These are phyloP conservation scores for Diphasiastrum complanatum DNA, from an alignment of 83 land plant genomes.

Conservation along the genomic window DNA sequence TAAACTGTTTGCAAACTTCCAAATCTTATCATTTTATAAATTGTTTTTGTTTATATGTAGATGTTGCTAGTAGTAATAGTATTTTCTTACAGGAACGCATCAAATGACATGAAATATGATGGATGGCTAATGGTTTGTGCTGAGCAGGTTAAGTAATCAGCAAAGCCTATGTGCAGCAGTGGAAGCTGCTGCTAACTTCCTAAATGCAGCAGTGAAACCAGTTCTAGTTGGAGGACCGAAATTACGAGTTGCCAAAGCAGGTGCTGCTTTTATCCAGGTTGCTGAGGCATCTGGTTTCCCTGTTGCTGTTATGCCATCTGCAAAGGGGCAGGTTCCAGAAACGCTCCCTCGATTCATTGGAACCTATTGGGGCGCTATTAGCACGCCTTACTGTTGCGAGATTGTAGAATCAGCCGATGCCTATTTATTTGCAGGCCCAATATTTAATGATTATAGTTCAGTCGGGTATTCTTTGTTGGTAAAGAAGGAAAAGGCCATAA, in stretches of 20 bases:
- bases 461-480: background rate
- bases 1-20: background rate
- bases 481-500: background rate
- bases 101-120: background rate
- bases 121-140: background rate
- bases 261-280: background rate
- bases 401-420: no score
- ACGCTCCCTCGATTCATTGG: background rate
- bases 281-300: conserved; percentile 1
- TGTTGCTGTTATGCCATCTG: background rate
- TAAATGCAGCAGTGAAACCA: no score
- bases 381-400: background rate
- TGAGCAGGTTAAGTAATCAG: background rate
- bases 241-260: background rate
- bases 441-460: conserved; percentile 3
- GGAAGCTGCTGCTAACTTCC: background rate
- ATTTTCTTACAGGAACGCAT: no score
- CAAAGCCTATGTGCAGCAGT: background rate
- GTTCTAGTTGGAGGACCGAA: background rate
- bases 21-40: conserved; percentile 9
- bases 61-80: no score
- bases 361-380: background rate
- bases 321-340: background rate
- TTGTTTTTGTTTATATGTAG: background rate
- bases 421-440: background rate